These are phyloP conservation scores for Talaromyces sp. DNA, from an alignment of 2,329 filamentous ascomycete species.

Conservation along the genomic window DNA sequence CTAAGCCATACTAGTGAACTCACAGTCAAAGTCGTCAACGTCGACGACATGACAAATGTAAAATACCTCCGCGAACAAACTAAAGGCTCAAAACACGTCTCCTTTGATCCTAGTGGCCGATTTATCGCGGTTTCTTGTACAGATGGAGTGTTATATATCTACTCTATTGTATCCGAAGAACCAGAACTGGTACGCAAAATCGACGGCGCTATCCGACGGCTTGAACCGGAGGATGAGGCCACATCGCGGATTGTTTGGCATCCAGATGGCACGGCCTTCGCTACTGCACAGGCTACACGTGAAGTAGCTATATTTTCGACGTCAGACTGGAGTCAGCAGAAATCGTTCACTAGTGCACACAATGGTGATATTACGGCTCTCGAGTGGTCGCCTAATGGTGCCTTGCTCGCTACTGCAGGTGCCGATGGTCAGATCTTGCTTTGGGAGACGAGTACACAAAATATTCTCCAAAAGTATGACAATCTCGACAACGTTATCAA, in stretches of 20 bases:
- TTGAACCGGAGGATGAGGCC: slow-evolving; percentile 73
- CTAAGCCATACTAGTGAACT: slow-evolving; percentile 56
- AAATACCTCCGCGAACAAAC: slow-evolving; percentile 78
- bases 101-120: slow-evolving; percentile 77
- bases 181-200: slow-evolving; percentile 79
- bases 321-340: slow-evolving; percentile 84
- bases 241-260: slow-evolving; percentile 82
- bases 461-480: slow-evolving; percentile 67
- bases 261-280: slow-evolving; percentile 89
- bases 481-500: slow-evolving; percentile 79
- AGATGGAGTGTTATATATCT: slow-evolving; percentile 86
- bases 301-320: slow-evolving; percentile 86
- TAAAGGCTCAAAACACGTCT: slow-evolving; percentile 84
- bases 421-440: slow-evolving; percentile 53
- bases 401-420: slow-evolving; percentile 68
- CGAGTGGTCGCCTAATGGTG: slow-evolving; percentile 92
- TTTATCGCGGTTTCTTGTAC: slow-evolving; percentile 78
- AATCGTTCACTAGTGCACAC: slow-evolving; percentile 74
- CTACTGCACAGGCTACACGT: slow-evolving; percentile 74
- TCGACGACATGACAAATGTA: slow-evolving; percentile 71
- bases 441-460: slow-evolving; percentile 89
- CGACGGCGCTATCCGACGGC: slow-evolving; percentile 75
- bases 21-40: slow-evolving; percentile 83
- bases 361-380: slow-evolving; percentile 79
- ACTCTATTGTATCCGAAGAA: slow-evolving; percentile 73